Conservation (phyloP, 306 rosid species). For the Delonix regia region DNA sequence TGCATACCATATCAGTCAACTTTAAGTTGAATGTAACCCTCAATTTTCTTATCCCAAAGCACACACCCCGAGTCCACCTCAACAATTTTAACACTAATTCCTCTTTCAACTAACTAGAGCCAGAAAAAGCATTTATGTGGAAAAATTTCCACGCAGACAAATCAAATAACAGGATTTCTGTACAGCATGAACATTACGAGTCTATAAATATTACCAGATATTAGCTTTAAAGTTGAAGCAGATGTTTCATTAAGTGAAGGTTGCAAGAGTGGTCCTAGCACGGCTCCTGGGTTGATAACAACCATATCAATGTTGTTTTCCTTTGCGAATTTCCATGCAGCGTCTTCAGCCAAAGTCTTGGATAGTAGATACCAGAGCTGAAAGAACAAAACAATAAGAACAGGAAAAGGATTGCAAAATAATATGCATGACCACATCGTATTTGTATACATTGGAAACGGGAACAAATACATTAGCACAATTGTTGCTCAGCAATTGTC, state of each 20-base stretch:
- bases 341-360: conserved; percentile 85
- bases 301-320: conserved; percentile 80
- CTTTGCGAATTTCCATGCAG: conserved; percentile 76
- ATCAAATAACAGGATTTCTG: not conserved
- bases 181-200: not conserved
- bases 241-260: conserved; percentile 78
- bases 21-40: not conserved
- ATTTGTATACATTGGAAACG: not conserved
- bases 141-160: conserved; percentile 1
- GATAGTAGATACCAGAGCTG: conserved; percentile 84
- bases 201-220: conserved; percentile 55
- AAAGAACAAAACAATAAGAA: conserved; percentile 4
- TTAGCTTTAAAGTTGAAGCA: conserved; percentile 53
- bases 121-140: not conserved
- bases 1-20: not conserved
- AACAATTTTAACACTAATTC: not conserved
- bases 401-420: conserved; percentile 21
- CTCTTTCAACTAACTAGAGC: not conserved
- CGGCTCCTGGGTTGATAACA: conserved; percentile 71
- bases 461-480: conserved; percentile 24
- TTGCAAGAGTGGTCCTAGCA: conserved; percentile 82
- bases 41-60: not conserved
- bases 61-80: not conserved
- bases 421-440: not conserved
- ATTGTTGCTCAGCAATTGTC: not conserved